Percentiles rank a stretch among this genome's conserved stretches.
Evolutionary conservation across 139 green algal species (phyloP).

Genomic region (Trebouxia sp.): DNA sequence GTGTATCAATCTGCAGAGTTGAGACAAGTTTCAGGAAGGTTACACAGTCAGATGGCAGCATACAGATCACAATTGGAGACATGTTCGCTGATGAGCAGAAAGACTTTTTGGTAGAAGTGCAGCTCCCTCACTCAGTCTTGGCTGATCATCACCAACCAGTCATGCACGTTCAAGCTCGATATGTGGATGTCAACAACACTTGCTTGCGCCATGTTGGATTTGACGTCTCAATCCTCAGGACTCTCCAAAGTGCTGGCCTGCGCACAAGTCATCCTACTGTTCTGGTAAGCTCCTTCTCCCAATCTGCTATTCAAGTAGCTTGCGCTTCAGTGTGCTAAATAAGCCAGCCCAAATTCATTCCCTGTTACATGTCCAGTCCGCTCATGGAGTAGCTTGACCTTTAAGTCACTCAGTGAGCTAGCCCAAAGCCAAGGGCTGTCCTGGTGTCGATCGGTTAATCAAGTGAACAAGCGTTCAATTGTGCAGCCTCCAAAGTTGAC

Average conservation of each 20-base stretch:
- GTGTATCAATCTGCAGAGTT: neutral
- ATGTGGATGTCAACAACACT: neutral
- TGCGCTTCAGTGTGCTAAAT: too few relatives aligned
- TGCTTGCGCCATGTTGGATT: neutral
- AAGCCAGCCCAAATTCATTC: too few relatives aligned
- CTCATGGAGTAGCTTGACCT: too few relatives aligned
- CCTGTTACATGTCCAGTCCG: too few relatives aligned
- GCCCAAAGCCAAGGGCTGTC: too few relatives aligned
- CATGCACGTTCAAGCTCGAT: neutral
- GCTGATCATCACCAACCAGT: neutral
- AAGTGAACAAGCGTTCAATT: too few relatives aligned
- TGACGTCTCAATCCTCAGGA: neutral
- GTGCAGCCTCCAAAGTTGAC: too few relatives aligned
- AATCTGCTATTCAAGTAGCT: neutral
- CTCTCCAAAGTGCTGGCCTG: neutral
- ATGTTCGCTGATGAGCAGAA: conserved; percentile 2
- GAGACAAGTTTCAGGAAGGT: neutral
- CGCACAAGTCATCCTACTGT: neutral
- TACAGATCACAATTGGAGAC: neutral
- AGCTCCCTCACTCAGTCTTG: neutral
- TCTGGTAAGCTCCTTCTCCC: neutral
- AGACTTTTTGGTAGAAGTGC: neutral
- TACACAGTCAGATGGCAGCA: neutral
- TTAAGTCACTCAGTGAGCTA: too few relatives aligned
- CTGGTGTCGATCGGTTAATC: too few relatives aligned